These are phyloP conservation scores for Penicillium antarcticum DNA, from an alignment of 495 filamentous ascomycete species.

Conservation along the genomic window DNA sequence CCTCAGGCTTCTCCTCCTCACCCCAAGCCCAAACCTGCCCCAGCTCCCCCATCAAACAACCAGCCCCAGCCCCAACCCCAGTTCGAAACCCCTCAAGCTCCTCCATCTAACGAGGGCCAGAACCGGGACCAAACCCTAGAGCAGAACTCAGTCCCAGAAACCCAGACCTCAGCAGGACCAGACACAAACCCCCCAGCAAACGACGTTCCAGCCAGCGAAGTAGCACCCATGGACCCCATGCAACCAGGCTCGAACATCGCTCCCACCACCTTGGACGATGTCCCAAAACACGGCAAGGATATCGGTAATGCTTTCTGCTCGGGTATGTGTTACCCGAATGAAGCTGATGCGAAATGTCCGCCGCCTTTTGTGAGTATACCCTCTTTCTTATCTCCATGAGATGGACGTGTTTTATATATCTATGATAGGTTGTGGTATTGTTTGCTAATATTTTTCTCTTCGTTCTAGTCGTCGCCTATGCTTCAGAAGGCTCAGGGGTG, in stretches of 20 bases:
- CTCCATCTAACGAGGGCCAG: too few relatives aligned
- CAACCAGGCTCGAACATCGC: constrained; percentile 14
- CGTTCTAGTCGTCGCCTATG: constrained; percentile 8
- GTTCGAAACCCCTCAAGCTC: not conserved
- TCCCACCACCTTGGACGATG: constrained; percentile 1
- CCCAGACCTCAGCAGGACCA: not conserved
- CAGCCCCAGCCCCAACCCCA: too few relatives aligned
- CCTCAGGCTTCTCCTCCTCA: too few relatives aligned
- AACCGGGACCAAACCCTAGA: too few relatives aligned
- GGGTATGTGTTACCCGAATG: constrained; percentile 16
- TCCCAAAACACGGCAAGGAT: constrained; percentile 13
- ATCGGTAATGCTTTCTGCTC: constrained; percentile 27
- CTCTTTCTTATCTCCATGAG: not conserved
- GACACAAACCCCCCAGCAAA: not conserved
- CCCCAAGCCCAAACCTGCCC: too few relatives aligned
- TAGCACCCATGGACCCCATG: constrained; percentile 16
- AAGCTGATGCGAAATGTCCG: constrained; percentile 11
- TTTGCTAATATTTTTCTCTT: not conserved
- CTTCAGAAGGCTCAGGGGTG: constrained; percentile 12
- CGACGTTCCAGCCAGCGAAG: not conserved
- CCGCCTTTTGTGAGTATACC: constrained; percentile 20
- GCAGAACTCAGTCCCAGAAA: not conserved
- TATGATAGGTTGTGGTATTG: not conserved
- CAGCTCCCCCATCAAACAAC: too few relatives aligned
- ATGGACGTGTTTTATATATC: not conserved